Base-by-base conservation (phyloP, 177 flowering plant species). In the Tripterygium wilfordii region DNA sequence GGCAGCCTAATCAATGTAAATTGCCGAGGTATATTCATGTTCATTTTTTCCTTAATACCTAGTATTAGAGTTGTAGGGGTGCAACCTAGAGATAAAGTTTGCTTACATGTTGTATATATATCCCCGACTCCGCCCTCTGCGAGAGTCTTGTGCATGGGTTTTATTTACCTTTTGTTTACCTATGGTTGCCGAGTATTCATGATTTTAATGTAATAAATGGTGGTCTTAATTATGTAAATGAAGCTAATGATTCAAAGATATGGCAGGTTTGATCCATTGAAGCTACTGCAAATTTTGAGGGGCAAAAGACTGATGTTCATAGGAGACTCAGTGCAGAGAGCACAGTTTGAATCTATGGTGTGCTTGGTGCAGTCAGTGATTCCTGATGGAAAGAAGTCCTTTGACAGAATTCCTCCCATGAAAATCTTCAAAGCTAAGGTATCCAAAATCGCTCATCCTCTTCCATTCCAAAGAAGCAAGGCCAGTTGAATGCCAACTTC, bases 301-400 rank as follows among this genome's bases (percentile, higher is more conserved):
- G 65, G 68, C 46, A 91, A 78, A 59, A 72, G 87, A 53, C 12
- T 91, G 43, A 82, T 91, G 96, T 85, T 91, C 48, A 63, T 85
- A 10, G 98, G 98, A 46, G 98, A 88, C 48, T 91, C 96, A 13
- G 63, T 91, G 24, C 95, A 85, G 25, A 78, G 96, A 82, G 73
- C 78, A 29, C 90, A 80, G 58, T 88, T 80, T 67, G 90, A 85
- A 45, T 91, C 98, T 18, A 59, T 91, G 87, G 88, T 88, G 0
- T 85, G 98, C 54, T 58, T 91, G 57, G 60, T 88, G 7, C 95
- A 88, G 35, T 88, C 95, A 45, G 75, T 57, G 25, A 76, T 91
- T 60, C 85, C 83, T 23, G 73, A 71, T 4, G 88, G 80, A 22
- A 78, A 65, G 71, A 83, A 73, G 46, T 77, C 87, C 16, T 69